Conservation (phyloP, 352 stramenopile species). For the Thalassiosira mediterranea region DNA sequence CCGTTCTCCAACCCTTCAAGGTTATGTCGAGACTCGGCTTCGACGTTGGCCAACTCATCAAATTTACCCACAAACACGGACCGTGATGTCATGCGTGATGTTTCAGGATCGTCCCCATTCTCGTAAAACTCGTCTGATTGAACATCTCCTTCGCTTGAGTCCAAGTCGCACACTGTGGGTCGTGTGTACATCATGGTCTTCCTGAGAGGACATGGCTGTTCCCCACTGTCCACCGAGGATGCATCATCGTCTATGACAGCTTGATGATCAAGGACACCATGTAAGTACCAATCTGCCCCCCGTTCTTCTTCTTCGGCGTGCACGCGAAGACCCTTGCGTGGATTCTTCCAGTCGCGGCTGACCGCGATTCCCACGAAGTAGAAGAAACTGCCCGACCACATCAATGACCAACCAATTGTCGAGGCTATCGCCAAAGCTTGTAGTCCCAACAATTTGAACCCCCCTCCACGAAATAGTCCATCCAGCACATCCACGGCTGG, state of each 20-base stretch:
- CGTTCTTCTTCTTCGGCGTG: neutral
- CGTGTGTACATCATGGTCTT: no score
- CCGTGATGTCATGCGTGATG: neutral
- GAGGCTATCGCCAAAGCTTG: conserved; percentile 5
- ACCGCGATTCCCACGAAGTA: neutral
- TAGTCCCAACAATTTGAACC: conserved; percentile 10
- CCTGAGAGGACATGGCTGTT: no score
- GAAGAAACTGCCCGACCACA: neutral
- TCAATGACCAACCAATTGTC: neutral
- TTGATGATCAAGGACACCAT: neutral
- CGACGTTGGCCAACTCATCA: neutral
- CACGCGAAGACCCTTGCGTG: neutral
- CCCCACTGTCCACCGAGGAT: neutral
- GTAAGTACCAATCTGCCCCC: neutral
- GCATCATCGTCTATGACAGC: neutral
- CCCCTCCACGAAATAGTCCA: conserved; percentile 17
- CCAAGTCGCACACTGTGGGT: no score
- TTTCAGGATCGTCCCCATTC: neutral
- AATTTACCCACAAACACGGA: neutral
- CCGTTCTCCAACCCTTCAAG: neutral
- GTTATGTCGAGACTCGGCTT: neutral
- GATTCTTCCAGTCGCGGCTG: neutral
- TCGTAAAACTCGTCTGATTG: neutral
- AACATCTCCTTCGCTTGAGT: no score
- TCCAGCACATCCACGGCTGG: conserved; percentile 9